phyloP scores from a whole-genome alignment of 805 yeast genomes.

The Grigorovia transvaalensis region DNA sequence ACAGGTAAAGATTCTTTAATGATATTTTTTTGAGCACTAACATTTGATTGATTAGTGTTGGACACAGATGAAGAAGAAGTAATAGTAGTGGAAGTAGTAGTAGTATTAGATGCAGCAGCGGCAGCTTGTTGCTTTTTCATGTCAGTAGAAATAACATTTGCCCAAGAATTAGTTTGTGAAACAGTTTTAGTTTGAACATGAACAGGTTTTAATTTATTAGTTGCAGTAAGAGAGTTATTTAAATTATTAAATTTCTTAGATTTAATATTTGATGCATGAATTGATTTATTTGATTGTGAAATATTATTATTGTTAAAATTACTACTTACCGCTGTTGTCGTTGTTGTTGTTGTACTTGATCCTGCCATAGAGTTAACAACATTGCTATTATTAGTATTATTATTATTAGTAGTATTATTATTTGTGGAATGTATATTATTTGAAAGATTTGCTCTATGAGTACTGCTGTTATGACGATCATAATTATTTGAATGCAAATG shows the following conservation, averaged over 20 bases:
- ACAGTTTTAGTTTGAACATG: constrained; percentile 22
- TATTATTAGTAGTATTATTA: constrained; percentile 1
- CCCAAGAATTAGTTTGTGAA: constrained; percentile 29
- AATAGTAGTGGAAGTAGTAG: background rate
- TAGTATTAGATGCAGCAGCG: constrained; percentile 8
- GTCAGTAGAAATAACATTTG: constrained; percentile 23
- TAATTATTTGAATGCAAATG: background rate
- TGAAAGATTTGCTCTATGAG: background rate
- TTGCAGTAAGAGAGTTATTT: constrained; percentile 10
- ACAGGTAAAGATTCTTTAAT: background rate
- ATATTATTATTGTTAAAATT: background rate
- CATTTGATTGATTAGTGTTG: background rate
- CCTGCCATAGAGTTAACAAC: constrained; percentile 2
- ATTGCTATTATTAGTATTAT: constrained; percentile 3
- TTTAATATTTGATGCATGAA: background rate
- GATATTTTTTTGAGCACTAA: background rate
- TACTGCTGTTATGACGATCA: background rate
- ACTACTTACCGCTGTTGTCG: constrained; percentile 1
- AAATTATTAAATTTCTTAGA: background rate
- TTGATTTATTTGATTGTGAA: background rate
- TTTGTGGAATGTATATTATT: background rate
- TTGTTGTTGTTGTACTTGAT: constrained; percentile 7
- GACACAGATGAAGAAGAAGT: background rate
- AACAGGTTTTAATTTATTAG: constrained; percentile 11
- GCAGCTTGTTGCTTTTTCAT: constrained; percentile 6